These are phyloP conservation scores for Solanum gandarillasii DNA, from an alignment of 257 asterid species.

Conservation along the genomic window DNA sequence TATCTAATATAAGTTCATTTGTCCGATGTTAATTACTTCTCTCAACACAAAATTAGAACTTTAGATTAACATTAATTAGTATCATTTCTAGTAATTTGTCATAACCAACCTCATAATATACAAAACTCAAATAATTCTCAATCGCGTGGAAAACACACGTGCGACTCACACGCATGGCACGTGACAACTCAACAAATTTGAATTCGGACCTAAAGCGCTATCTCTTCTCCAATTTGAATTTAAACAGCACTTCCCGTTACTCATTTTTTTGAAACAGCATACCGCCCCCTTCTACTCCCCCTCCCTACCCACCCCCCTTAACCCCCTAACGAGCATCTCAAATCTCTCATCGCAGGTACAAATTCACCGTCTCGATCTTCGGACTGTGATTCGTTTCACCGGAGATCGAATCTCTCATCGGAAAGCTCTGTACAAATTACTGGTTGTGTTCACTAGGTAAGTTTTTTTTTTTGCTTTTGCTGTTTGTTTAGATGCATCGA, in stretches of 20 bases:
- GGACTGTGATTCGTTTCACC: background rate
- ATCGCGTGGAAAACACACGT: background rate
- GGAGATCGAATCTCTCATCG: background rate
- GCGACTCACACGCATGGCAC: conserved; percentile 1
- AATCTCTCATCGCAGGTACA: background rate
- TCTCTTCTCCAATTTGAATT: conserved; percentile 4
- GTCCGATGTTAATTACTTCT: background rate
- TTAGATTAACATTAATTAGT: background rate
- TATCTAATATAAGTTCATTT: background rate
- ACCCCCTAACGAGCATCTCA: background rate
- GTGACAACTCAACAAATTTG: conserved; percentile 12
- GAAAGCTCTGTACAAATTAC: background rate
- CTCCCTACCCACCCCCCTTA: background rate
- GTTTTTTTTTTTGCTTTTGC: background rate
- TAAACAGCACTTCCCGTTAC: background rate
- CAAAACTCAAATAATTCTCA: background rate
- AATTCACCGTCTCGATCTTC: background rate
- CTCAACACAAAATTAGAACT: background rate
- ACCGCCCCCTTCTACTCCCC: background rate
- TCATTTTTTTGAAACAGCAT: background rate
- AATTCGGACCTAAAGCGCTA: conserved; percentile 10
- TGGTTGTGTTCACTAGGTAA: background rate
- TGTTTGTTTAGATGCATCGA: background rate
- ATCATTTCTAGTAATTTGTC: background rate
- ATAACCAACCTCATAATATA: background rate